Percentiles rank a stretch among this genome's conserved stretches.
phyloP scores from a whole-genome alignment of 2,329 filamentous ascomycete genomes.

The Rhinocladiella mackenziei region DNA sequence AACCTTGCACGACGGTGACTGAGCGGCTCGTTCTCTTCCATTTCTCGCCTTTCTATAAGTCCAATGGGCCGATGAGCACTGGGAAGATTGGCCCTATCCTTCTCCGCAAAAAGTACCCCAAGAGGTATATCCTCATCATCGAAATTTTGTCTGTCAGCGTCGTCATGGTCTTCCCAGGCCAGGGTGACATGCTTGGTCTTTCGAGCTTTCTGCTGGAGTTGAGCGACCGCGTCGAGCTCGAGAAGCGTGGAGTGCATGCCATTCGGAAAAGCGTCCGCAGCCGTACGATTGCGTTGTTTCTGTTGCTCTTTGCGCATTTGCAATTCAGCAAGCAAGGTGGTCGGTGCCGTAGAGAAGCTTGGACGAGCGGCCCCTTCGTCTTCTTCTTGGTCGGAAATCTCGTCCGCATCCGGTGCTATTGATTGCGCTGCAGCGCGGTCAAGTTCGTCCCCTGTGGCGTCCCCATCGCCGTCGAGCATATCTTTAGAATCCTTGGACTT shows the following conservation, averaged over 20 bases:
- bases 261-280: conserved; percentile 60
- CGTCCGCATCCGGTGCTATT: conserved; percentile 28
- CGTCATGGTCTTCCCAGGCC: conserved; percentile 75
- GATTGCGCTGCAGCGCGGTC: conserved; percentile 23
- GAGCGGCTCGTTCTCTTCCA: conserved; percentile 90
- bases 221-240: conserved; percentile 83
- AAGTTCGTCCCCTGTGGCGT: conserved; percentile 25
- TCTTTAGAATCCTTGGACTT: conserved; percentile 19
- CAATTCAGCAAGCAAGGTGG: conserved; percentile 86
- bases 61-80: conserved; percentile 39
- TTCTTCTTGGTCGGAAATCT: conserved; percentile 38
- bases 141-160: conserved; percentile 50
- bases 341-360: conserved; percentile 67
- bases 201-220: conserved; percentile 73
- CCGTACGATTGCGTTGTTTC: conserved; percentile 70
- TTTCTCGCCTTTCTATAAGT: conserved; percentile 64
- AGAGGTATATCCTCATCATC: conserved; percentile 84
- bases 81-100: conserved; percentile 34
- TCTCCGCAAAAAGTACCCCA: conserved; percentile 66
- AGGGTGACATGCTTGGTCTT: conserved; percentile 73
- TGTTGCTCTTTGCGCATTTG: conserved; percentile 87
- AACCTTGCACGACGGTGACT: conserved; percentile 72
- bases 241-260: conserved; percentile 90
- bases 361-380: conserved; percentile 46
- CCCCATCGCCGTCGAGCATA: conserved; percentile 18